These are phyloP conservation scores for Neocatenulostroma microsporum DNA, from an alignment of 2,329 filamentous ascomycete species.

Conservation along the genomic window DNA sequence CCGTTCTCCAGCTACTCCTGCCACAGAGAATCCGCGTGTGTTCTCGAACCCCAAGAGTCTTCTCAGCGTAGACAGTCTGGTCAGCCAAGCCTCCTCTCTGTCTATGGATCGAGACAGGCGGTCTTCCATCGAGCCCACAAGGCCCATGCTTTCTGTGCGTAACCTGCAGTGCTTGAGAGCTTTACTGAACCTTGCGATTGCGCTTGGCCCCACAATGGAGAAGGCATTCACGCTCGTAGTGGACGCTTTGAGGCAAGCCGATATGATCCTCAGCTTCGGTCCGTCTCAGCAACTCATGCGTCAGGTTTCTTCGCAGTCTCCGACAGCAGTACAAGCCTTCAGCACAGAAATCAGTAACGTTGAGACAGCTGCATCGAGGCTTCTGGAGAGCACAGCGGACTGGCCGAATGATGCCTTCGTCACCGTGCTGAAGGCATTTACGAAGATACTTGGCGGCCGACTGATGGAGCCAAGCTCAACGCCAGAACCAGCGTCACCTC, in stretches of 20 bases:
- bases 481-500: slow-evolving; percentile 14
- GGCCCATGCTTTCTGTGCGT: slow-evolving; percentile 65
- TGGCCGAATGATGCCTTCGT: slow-evolving; percentile 78
- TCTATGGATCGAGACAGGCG: slow-evolving; percentile 52
- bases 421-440: slow-evolving; percentile 67
- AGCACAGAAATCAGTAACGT: slow-evolving; percentile 77
- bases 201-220: slow-evolving; percentile 78
- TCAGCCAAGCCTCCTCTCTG: slow-evolving; percentile 48
- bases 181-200: slow-evolving; percentile 90
- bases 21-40: slow-evolving; percentile 50
- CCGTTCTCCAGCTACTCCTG: slow-evolving; percentile 28
- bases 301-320: slow-evolving; percentile 16
- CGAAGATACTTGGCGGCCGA: slow-evolving; percentile 52
- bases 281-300: slow-evolving; percentile 22
- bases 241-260: slow-evolving; percentile 86
- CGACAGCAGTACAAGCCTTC: slow-evolving; percentile 37
- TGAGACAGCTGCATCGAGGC: slow-evolving; percentile 72
- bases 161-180: slow-evolving; percentile 87
- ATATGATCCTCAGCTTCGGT: slow-evolving; percentile 63
- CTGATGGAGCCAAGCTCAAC: slow-evolving; percentile 7
- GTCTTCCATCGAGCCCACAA: slow-evolving; percentile 45
- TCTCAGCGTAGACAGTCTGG: slow-evolving; percentile 64
- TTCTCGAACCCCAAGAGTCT: slow-evolving; percentile 65
- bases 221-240: slow-evolving; percentile 84
- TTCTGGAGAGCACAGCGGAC: slow-evolving; percentile 87